phyloP scores from a whole-genome alignment of 2,329 filamentous ascomycete genomes.

The Sclerotinia borealis region DNA sequence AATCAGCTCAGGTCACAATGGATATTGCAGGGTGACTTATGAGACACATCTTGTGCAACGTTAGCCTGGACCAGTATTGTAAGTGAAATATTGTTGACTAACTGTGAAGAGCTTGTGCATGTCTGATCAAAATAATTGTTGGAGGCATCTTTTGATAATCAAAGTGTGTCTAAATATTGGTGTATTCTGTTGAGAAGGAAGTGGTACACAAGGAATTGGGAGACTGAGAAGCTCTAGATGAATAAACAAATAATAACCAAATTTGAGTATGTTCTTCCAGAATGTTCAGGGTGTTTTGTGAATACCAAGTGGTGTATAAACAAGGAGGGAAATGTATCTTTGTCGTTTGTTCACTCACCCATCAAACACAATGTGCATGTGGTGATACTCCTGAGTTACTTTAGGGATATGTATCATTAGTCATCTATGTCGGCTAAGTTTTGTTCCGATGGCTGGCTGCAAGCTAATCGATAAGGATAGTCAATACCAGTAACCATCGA shows the following conservation, averaged over 20 bases:
- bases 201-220: not conserved
- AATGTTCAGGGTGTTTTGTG: not conserved
- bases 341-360: too few species aligned
- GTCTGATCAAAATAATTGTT: constrained; percentile 37
- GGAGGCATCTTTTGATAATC: constrained; percentile 34
- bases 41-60: constrained; percentile 24
- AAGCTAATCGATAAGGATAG: not conserved
- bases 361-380: not conserved
- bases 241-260: not conserved
- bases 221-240: not conserved
- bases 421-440: not conserved
- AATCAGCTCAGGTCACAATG: constrained; percentile 16
- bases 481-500: too few species aligned
- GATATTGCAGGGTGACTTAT: constrained; percentile 27
- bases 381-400: not conserved
- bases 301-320: not conserved
- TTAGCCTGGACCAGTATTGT: constrained; percentile 7
- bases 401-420: not conserved
- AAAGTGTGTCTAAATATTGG: not conserved
- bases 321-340: not conserved
- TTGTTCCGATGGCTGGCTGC: not conserved
- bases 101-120: constrained; percentile 39
- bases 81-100: constrained; percentile 17
- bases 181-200: not conserved
- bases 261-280: not conserved